Evolutionary conservation across 805 yeast species (phyloP).

Genomic region (Candida nonsorbophila): DNA sequence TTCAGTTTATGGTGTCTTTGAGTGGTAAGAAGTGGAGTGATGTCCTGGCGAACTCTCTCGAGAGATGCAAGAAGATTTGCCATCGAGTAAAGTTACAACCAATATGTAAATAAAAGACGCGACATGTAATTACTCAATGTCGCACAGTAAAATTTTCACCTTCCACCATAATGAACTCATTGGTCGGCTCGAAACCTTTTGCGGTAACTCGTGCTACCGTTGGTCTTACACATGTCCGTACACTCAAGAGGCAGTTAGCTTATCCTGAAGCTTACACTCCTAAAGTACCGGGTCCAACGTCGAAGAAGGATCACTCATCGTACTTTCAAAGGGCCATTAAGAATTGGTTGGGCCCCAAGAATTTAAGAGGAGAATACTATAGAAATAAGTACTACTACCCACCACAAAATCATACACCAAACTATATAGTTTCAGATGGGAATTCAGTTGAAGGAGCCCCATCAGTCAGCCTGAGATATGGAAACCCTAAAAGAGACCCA

Average conservation of each 20-base stretch:
- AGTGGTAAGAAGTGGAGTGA: too few species aligned
- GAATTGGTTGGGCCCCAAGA: conserved; percentile 77
- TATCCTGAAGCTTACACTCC: conserved; percentile 28
- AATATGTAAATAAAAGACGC: too few species aligned
- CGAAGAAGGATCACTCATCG: conserved; percentile 41
- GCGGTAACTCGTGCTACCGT: too few species aligned
- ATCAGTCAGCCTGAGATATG: conserved; percentile 8
- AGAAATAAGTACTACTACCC: conserved; percentile 70
- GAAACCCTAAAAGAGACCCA: conserved; percentile 15
- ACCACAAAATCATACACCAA: conserved; percentile 63
- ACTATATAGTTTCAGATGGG: conserved; percentile 62
- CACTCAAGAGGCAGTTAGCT: conserved; percentile 20
- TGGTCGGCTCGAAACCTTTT: too few species aligned
- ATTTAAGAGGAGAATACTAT: conserved; percentile 75
- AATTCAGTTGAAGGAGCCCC: conserved; percentile 12
- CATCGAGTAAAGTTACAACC: too few species aligned
- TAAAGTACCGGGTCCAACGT: conserved; percentile 22
- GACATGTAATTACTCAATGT: too few species aligned
- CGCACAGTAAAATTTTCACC: too few species aligned
- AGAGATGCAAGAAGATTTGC: too few species aligned
- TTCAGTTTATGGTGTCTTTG: too few species aligned
- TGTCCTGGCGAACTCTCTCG: too few species aligned
- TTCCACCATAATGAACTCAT: too few species aligned
- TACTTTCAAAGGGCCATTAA: conserved; percentile 60
- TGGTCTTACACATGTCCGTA: conserved; percentile 4